Base-by-base conservation (phyloP, 345 rosid genomes). In the Mangifera indica region DNA sequence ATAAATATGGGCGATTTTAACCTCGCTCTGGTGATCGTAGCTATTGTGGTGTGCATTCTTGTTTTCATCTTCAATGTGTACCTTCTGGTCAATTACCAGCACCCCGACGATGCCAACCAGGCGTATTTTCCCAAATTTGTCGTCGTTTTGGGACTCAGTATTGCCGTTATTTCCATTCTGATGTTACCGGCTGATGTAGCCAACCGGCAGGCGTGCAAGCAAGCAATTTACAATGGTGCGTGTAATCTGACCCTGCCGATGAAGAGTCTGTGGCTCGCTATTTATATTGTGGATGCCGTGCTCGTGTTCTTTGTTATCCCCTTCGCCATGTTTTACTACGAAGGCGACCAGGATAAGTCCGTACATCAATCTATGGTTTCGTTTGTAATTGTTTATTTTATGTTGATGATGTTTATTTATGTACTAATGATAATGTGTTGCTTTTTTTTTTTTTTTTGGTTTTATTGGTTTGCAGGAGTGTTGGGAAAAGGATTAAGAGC, bases 111-210 rank as follows among this genome's bases (percentile, higher is more conserved):
- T 56, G 94, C 90, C 3, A 96, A 96, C 82, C 99, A 96, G 81
- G 98, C 99, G 1, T 96, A 96, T 78, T 91, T 96, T 81, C 99
- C 99, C 64, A 96, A 93, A 81, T 76, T 91, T 85, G 97, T 96
- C 56, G 99, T 96, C 67, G 98, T 96, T 80, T 82, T 96, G 18
- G 97, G 99, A 17, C 85, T 96, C 59, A 88, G 96, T 71, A 45
- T 96, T 57, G 91, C 99, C 37, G 84, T 83, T 77, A 93, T 96
- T 74, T 96, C 98, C 18, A 96, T 96, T 32, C 90, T 96, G 66
- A 96, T 96, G 98, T 80, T 96, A 29, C 99, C 99, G 22, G 99
- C 99, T 2, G 99, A 96, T 72, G 99, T 96, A 58, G 99, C 99
- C 1, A 96, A 96, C 77, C 93, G 99, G 81, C 98, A 96, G 75